Percentiles rank a stretch among this genome's conserved stretches.
Conservation (phyloP, 1,284 basidiomycete species). For the Trichosporon sp. region DNA sequence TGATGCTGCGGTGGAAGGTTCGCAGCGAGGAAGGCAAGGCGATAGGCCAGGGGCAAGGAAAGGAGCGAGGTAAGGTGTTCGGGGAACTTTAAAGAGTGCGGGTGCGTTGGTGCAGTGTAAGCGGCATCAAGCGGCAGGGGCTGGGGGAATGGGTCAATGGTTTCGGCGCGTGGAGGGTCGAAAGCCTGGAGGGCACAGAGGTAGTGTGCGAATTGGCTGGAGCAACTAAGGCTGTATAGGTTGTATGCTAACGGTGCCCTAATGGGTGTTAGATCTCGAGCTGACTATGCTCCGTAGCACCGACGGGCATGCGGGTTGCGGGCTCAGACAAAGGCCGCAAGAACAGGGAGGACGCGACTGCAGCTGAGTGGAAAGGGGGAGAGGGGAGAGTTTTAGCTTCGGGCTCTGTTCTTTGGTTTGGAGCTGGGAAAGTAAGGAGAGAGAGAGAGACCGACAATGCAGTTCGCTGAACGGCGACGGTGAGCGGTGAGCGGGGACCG, state of each 20-base stretch:
- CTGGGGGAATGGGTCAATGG: background rate
- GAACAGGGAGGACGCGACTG: too few relatives aligned
- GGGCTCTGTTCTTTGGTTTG: background rate
- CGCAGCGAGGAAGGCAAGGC: background rate
- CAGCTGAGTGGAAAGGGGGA: background rate
- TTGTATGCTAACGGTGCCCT: background rate
- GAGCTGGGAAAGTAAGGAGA: background rate
- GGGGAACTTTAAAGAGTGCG: background rate
- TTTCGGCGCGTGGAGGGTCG: background rate
- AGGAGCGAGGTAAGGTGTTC: background rate
- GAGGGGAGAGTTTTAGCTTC: slow-evolving; percentile 6
- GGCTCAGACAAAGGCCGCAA: too few relatives aligned
- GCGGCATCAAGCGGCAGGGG: background rate
- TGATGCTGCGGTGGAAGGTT: background rate
- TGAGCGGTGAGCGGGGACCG: background rate
- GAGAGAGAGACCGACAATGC: background rate
- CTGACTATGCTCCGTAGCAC: background rate
- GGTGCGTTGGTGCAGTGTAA: background rate
- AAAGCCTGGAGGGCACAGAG: background rate
- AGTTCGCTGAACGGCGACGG: background rate
- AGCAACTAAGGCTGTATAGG: background rate
- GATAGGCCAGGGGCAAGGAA: background rate
- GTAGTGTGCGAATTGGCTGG: too few relatives aligned
- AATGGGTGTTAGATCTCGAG: background rate
- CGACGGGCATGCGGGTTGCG: too few relatives aligned